Percentiles rank a stretch among this genome's conserved stretches.
Conservation (phyloP, 2,329 filamentous ascomycete genomes). For the Aspergillus intermedius region DNA sequence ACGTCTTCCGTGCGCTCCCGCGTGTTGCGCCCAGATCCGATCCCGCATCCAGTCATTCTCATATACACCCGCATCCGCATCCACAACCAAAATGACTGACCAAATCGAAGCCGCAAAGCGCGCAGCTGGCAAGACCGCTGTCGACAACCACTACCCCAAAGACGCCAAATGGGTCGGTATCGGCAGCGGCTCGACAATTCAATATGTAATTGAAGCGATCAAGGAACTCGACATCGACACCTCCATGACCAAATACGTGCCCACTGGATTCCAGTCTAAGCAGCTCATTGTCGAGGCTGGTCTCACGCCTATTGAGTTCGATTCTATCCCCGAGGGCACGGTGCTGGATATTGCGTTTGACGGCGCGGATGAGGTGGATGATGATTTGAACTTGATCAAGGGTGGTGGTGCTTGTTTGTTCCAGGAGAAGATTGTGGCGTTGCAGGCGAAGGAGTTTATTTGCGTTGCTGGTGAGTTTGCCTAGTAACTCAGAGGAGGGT, state of each 20-base stretch:
- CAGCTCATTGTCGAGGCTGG: slow-evolving; percentile 76
- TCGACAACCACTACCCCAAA: slow-evolving; percentile 54
- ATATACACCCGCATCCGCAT: background rate
- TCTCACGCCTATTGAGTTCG: slow-evolving; percentile 69
- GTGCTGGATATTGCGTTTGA: slow-evolving; percentile 88
- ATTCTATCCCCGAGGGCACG: slow-evolving; percentile 59
- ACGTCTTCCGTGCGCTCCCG: background rate
- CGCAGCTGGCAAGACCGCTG: slow-evolving; percentile 52
- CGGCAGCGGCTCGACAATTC: slow-evolving; percentile 59
- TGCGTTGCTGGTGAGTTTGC: slow-evolving; percentile 65
- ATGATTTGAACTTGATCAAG: slow-evolving; percentile 93
- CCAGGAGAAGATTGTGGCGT: slow-evolving; percentile 93
- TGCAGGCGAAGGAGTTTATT: slow-evolving; percentile 75
- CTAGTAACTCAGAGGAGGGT: too few relatives aligned
- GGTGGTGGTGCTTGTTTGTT: slow-evolving; percentile 95
- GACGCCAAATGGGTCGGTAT: slow-evolving; percentile 56
- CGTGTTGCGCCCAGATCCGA: background rate
- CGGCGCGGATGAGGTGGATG: slow-evolving; percentile 93
- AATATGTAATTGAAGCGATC: slow-evolving; percentile 63
- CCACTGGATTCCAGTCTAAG: slow-evolving; percentile 86
- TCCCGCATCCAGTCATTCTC: slow-evolving; percentile 1
- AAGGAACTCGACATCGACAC: slow-evolving; percentile 41
- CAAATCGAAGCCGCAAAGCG: slow-evolving; percentile 54
- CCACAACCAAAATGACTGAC: slow-evolving; percentile 24
- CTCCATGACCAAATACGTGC: slow-evolving; percentile 70